Percentiles rank a stretch among this genome's conserved stretches.
These are phyloP conservation scores for Soucietia sequanensis DNA, from an alignment of 805 yeast species.

Conservation along the genomic window DNA sequence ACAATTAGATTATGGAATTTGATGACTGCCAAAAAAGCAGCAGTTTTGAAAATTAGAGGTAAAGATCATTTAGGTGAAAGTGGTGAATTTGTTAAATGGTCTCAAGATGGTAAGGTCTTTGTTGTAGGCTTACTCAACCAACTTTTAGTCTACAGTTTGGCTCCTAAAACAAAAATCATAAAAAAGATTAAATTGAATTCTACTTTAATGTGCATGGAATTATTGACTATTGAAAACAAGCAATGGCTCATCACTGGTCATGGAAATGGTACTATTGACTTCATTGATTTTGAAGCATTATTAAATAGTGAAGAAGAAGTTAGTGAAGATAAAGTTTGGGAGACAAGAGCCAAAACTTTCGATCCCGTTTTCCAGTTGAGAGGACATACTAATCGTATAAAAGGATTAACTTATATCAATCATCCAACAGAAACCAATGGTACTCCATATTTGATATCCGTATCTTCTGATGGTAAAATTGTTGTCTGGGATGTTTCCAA, in stretches of 20 bases:
- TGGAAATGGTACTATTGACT: constrained; percentile 67
- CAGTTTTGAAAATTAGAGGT: constrained; percentile 69
- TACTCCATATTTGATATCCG: constrained; percentile 61
- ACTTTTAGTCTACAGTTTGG: constrained; percentile 57
- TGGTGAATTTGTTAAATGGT: constrained; percentile 69
- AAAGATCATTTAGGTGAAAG: constrained; percentile 64
- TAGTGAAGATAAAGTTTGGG: constrained; percentile 22
- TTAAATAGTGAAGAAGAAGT: constrained; percentile 7
- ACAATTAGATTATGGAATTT: constrained; percentile 90
- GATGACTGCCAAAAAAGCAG: constrained; percentile 95
- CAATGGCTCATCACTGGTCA: constrained; percentile 68
- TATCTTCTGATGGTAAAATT: constrained; percentile 90
- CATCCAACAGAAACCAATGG: constrained; percentile 33
- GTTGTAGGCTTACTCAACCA: constrained; percentile 71
- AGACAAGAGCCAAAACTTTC: constrained; percentile 18
- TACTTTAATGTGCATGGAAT: constrained; percentile 68
- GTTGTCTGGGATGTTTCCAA: constrained; percentile 78
- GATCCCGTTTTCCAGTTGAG: constrained; percentile 58
- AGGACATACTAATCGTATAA: constrained; percentile 86
- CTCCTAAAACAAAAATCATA: constrained; percentile 58
- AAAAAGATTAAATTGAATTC: constrained; percentile 51
- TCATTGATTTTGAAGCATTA: constrained; percentile 44
- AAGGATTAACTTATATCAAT: constrained; percentile 61
- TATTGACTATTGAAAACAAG: constrained; percentile 41
- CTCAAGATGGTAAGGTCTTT: constrained; percentile 64